phyloP scores from a whole-genome alignment of 1,139 yeast species.

The Zygoascus sp. region DNA sequence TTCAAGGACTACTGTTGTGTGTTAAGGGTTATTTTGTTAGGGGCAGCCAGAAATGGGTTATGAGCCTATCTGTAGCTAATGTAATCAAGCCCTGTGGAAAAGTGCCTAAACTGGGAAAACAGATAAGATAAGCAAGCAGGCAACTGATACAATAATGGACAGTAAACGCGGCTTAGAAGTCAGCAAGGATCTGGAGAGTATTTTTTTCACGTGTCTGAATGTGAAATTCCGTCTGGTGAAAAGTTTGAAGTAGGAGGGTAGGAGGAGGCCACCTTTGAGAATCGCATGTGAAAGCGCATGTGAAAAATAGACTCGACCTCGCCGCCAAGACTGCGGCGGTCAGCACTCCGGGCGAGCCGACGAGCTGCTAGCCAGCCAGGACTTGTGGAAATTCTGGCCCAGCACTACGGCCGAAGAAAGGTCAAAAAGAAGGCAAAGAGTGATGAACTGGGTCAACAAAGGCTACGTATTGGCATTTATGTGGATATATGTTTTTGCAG shows the following conservation, averaged over 20 bases:
- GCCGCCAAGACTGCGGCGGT: neutral
- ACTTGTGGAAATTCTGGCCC: no score
- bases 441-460: no score
- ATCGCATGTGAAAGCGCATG: neutral
- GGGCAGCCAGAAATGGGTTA: no score
- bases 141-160: neutral
- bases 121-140: neutral
- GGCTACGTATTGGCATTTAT: no score
- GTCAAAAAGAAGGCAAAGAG: no score
- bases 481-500: no score
- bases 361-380: neutral
- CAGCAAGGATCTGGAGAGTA: neutral
- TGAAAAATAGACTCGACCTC: neutral
- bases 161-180: neutral
- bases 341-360: neutral
- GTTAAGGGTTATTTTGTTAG: no score
- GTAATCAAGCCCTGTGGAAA: neutral
- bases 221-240: neutral
- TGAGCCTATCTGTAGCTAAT: neutral
- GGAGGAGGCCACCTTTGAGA: neutral
- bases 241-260: neutral
- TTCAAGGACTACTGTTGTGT: no score
- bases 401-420: no score
- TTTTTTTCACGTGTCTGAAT: conserved; percentile 1
- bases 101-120: neutral